These are phyloP conservation scores for Psilocybe azurescens DNA, from an alignment of 768 basidiomycete genomes.

Conservation along the genomic window DNA sequence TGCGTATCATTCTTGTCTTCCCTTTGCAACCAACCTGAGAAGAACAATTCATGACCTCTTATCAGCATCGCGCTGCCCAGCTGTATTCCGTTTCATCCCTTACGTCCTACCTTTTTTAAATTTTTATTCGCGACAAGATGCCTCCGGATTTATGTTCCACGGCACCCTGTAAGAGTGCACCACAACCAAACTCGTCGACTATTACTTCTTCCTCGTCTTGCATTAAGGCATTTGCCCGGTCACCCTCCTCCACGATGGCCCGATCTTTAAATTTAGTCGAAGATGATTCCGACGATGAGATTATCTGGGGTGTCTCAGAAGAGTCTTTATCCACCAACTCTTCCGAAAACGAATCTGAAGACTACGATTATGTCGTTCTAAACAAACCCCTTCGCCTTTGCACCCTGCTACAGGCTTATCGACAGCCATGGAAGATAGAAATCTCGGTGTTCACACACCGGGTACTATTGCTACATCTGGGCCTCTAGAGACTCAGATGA, in stretches of 20 bases:
- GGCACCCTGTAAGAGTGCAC: constrained; percentile 9
- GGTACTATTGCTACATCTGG: constrained; percentile 6
- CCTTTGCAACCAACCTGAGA: not conserved
- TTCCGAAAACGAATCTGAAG: constrained; percentile 40
- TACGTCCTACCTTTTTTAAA: too few relatives aligned
- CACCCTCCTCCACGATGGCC: constrained; percentile 24
- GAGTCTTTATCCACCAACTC: constrained; percentile 30
- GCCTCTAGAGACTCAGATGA: constrained; percentile 20
- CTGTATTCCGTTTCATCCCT: not conserved
- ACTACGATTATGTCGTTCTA: constrained; percentile 59
- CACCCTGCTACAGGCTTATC: constrained; percentile 8
- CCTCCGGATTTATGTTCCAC: not conserved
- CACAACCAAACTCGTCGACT: constrained; percentile 27
- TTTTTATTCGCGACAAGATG: constrained; percentile 1
- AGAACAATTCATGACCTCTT: not conserved
- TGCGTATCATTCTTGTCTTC: constrained; percentile 18
- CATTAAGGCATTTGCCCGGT: constrained; percentile 33
- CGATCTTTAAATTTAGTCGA: constrained; percentile 21
- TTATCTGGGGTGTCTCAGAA: constrained; percentile 54
- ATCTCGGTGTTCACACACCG: constrained; percentile 11
- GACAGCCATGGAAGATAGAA: constrained; percentile 15
- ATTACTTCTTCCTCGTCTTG: constrained; percentile 32
- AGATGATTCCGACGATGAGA: constrained; percentile 59
- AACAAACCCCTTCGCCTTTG: constrained; percentile 35
- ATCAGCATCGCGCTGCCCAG: too few relatives aligned